phyloP scores from a whole-genome alignment of 2,329 filamentous ascomycete genomes.

The Pestalotiopsis sp. region DNA sequence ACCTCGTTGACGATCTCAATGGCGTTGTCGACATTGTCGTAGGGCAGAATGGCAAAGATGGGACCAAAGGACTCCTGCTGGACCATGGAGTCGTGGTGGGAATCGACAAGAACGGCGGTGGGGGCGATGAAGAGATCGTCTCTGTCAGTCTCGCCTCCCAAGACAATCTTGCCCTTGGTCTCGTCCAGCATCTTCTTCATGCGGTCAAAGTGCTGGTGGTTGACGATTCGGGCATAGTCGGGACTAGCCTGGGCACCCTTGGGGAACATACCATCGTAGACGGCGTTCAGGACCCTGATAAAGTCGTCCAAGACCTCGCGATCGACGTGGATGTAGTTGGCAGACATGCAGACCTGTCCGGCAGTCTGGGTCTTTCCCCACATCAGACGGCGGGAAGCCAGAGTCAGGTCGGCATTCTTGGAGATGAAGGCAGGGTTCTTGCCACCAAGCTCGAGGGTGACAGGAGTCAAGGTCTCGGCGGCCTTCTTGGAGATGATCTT shows the following conservation, averaged over 20 bases:
- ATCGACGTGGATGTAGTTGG: conserved; percentile 91
- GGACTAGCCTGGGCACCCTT: conserved; percentile 76
- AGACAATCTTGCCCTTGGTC: conserved; percentile 79
- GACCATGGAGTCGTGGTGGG: conserved; percentile 76
- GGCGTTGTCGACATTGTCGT: conserved; percentile 81
- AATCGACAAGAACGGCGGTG: conserved; percentile 85
- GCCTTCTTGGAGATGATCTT: conserved; percentile 90
- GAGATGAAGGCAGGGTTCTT: conserved; percentile 91
- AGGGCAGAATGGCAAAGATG: conserved; percentile 81
- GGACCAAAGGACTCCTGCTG: conserved; percentile 89
- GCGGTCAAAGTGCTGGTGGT: conserved; percentile 75
- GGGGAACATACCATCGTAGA: conserved; percentile 80
- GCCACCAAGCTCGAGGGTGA: conserved; percentile 88
- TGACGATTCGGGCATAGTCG: conserved; percentile 82
- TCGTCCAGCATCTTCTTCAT: conserved; percentile 91
- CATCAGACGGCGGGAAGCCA: conserved; percentile 82
- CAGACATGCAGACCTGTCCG: conserved; percentile 89
- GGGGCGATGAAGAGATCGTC: conserved; percentile 84
- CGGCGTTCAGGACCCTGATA: conserved; percentile 72
- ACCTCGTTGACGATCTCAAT: conserved; percentile 80
- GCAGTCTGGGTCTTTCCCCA: conserved; percentile 89
- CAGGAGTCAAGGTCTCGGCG: conserved; percentile 84
- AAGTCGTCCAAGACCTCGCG: conserved; percentile 72
- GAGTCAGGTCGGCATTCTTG: conserved; percentile 74
- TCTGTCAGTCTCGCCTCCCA: conserved; percentile 85